phyloP scores from a whole-genome alignment of 2,329 filamentous ascomycete genomes.

The Paecilomyces dactylethromorphus region DNA sequence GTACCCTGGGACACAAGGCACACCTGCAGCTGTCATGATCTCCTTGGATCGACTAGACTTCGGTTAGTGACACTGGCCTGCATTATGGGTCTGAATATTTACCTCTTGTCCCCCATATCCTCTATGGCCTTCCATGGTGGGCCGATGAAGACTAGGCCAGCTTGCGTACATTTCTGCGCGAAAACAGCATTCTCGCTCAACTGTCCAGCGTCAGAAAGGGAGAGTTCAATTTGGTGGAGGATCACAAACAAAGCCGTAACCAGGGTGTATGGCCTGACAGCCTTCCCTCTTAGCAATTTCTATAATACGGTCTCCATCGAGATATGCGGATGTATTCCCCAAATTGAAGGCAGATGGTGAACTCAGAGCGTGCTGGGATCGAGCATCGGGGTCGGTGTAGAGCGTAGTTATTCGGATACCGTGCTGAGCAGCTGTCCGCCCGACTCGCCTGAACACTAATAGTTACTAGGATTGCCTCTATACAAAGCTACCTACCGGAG shows the following conservation, averaged over 20 bases:
- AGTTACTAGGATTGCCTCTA: conserved; percentile 7
- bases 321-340: conserved; percentile 75
- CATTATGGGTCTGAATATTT: conserved; percentile 4
- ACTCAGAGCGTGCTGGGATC: conserved; percentile 79
- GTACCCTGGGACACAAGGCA: conserved; percentile 94
- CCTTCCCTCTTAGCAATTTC: conserved; percentile 76
- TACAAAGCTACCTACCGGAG: neutral
- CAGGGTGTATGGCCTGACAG: conserved; percentile 88
- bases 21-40: conserved; percentile 92
- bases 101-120: conserved; percentile 87
- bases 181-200: conserved; percentile 90
- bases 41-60: conserved; percentile 66
- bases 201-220: conserved; percentile 16
- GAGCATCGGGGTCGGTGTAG: conserved; percentile 86
- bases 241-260: conserved; percentile 70
- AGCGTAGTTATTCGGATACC: conserved; percentile 91
- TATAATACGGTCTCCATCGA: conserved; percentile 91
- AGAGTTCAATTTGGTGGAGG: neutral
- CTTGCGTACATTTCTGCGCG: conserved; percentile 78
- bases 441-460: conserved; percentile 57
- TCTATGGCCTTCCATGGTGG: conserved; percentile 72
- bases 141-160: conserved; percentile 89
- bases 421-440: conserved; percentile 76
- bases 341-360: conserved; percentile 80
- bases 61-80: conserved; percentile 4